A percentile compares a stretch with the other conserved stretches of the same genome.
These are phyloP conservation scores for Solanum pennellii DNA, from an alignment of 257 asterid genomes.

Conservation along the genomic window DNA sequence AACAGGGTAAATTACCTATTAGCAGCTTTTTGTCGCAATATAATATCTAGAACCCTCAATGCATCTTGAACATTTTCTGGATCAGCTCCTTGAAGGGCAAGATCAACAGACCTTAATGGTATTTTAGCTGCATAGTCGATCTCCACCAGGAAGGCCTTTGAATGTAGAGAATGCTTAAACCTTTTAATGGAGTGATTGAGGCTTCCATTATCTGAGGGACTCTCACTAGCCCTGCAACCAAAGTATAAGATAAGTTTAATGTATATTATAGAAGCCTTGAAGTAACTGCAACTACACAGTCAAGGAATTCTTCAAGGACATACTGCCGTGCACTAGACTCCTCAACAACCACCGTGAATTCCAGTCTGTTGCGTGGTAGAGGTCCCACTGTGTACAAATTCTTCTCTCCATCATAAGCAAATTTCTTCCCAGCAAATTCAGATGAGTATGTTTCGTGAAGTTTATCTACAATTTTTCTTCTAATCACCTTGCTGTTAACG, in stretches of 20 bases:
- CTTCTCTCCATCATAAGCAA: slow-evolving; percentile 81
- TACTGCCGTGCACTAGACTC: slow-evolving; percentile 54
- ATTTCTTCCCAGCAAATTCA: slow-evolving; percentile 52
- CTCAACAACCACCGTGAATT: slow-evolving; percentile 60
- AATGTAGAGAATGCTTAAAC: slow-evolving; percentile 39
- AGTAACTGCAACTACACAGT: not conserved
- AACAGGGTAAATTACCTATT: slow-evolving; percentile 33
- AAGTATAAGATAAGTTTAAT: not conserved
- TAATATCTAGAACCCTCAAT: slow-evolving; percentile 63
- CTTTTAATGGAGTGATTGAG: slow-evolving; percentile 42
- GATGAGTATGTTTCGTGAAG: slow-evolving; percentile 67
- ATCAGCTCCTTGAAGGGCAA: slow-evolving; percentile 66
- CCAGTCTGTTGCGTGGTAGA: slow-evolving; percentile 49
- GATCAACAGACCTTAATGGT: slow-evolving; percentile 45
- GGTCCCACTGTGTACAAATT: slow-evolving; percentile 70
- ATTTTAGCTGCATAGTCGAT: slow-evolving; percentile 63
- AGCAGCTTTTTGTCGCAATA: slow-evolving; percentile 88
- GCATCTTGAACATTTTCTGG: slow-evolving; percentile 50
- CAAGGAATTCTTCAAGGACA: not conserved
- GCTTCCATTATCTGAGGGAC: slow-evolving; percentile 26
- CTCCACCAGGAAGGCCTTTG: slow-evolving; percentile 51
- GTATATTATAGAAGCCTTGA: not conserved
- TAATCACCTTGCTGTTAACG: slow-evolving; percentile 40
- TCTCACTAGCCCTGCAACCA: slow-evolving; percentile 21
- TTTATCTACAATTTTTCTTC: slow-evolving; percentile 59